These are phyloP conservation scores for Candida silvatica DNA, from an alignment of 805 yeast genomes.

Conservation along the genomic window DNA sequence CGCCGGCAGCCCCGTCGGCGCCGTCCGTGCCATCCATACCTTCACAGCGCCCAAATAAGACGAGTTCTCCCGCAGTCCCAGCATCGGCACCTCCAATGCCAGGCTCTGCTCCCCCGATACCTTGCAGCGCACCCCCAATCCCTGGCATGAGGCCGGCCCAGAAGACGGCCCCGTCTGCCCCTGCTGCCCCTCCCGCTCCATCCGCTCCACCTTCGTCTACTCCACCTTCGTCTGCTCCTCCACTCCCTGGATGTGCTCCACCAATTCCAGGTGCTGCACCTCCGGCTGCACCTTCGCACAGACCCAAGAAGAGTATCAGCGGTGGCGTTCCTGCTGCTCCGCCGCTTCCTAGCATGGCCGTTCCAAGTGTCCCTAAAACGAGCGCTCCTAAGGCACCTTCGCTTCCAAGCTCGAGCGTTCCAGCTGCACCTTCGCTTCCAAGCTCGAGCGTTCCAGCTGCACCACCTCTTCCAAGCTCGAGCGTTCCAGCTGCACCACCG, in stretches of 20 bases:
- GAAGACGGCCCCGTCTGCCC: neutral
- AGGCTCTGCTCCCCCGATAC: constrained; percentile 17
- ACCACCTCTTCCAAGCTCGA: constrained; percentile 24
- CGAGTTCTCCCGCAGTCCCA: constrained; percentile 15
- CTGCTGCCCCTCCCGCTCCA: neutral
- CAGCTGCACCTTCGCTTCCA: constrained; percentile 6
- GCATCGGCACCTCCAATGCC: constrained; percentile 25
- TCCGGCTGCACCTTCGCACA: neutral
- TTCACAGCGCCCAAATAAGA: neutral
- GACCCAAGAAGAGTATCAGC: neutral
- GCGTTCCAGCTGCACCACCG: constrained; percentile 14
- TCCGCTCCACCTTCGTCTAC: neutral
- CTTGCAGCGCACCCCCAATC: neutral
- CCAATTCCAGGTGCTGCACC: neutral
- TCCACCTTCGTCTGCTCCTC: no score
- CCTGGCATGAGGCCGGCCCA: no score
- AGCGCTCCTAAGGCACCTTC: constrained; percentile 1
- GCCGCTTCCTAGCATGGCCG: neutral
- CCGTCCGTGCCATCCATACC: constrained; percentile 3
- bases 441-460: constrained; percentile 3
- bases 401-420: constrained; percentile 5
- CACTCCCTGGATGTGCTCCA: no score
- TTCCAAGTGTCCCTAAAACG: constrained; percentile 1
- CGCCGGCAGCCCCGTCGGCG: constrained; percentile 10
- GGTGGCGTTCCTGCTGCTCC: neutral